A percentile compares a stretch with the other conserved stretches of the same genome.
These are phyloP conservation scores for Fusarium sp. DNA, from an alignment of 2,329 filamentous ascomycete species.

Conservation along the genomic window DNA sequence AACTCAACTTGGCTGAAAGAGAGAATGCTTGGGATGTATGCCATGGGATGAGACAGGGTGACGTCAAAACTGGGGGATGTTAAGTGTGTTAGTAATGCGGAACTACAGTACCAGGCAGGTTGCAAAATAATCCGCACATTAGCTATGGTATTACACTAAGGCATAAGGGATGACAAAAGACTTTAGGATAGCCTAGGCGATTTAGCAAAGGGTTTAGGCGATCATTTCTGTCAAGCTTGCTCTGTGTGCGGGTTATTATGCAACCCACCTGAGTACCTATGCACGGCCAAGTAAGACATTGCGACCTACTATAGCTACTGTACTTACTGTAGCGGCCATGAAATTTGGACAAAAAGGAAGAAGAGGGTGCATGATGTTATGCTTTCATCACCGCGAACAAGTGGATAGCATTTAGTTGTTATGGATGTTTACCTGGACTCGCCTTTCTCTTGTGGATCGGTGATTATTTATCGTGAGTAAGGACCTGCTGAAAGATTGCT, in stretches of 20 bases:
- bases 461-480: background rate
- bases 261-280: too few relatives aligned
- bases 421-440: background rate
- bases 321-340: background rate
- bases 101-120: too few relatives aligned
- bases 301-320: background rate
- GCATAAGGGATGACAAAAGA: too few relatives aligned
- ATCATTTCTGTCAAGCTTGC: too few relatives aligned
- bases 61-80: conserved; percentile 43
- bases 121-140: too few relatives aligned
- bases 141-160: too few relatives aligned
- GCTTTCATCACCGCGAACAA: background rate
- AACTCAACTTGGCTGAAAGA: background rate
- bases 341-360: background rate
- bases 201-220: too few relatives aligned
- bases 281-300: conserved; percentile 10
- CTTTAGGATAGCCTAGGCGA: too few relatives aligned
- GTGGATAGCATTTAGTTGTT: background rate
- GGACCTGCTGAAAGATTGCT: background rate
- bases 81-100: conserved; percentile 39
- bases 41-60: conserved; percentile 44
- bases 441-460: too few relatives aligned
- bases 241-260: too few relatives aligned
- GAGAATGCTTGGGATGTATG: conserved; percentile 30
- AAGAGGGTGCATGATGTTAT: conserved; percentile 5